Base-by-base conservation (phyloP, 441 rosid species). In the Kokia cookei region DNA sequence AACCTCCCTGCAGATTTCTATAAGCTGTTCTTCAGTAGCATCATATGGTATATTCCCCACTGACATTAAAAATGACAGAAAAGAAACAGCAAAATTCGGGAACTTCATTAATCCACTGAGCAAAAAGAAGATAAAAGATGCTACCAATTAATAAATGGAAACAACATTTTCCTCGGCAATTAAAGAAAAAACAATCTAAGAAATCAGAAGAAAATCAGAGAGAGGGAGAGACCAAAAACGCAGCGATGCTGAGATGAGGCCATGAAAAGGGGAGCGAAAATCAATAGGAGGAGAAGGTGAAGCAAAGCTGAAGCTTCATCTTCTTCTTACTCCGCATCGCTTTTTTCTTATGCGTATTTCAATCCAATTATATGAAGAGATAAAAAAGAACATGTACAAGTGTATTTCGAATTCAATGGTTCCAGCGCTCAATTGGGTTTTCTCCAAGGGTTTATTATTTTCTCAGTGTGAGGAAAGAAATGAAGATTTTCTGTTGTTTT, bases 21-120 rank as follows among this genome's bases (percentile, higher is more conserved):
- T 89, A 10, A 95, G 93, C 82, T 93, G 97, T 74, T 95, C 97
- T 80, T 93, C 98, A n/a, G 97, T 90, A 17, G 91, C 97, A 84
- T 91, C 99, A 82, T 91, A 95, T 10, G 99, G 98, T 81, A 95
- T 91, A 75, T 95, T 95, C 75, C 97, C 98, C 85, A 95, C 97
- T 93, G 88, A 14, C 48, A 69, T 12, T 15, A 68, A 22, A 13
- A 75, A 62, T 12, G 27, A 40, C 64, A 53, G 57, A 2, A 19
- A 42, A 53, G 9, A 53, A 53, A 53, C 17, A 17, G 32, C 3
- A 53, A 24, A 47, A 14, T 35, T 29, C 45, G 60, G n/a, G 14
- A n/a, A 48, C 26, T 22, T 9, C 72, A 57, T 51, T 55, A 12
- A 13, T 37, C 40, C 40, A 37, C 6, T 37, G 6, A 37, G 40